phyloP scores from a whole-genome alignment of 108 stramenopile species.

The Hondaea fermentalgiana region DNA sequence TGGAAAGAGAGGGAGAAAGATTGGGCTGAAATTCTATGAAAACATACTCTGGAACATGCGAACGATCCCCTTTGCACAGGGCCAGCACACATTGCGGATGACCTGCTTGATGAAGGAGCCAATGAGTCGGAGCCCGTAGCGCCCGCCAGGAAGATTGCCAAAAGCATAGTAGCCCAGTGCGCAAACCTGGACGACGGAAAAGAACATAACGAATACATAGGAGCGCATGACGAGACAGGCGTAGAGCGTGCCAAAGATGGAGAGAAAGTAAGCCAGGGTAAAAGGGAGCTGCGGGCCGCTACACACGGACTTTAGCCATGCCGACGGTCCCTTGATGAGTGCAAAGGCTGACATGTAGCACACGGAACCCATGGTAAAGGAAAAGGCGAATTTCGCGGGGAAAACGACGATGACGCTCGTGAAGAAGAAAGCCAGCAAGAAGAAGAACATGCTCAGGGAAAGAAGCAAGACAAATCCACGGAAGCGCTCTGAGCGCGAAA shows the following conservation, averaged over 20 bases:
- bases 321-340: neutral
- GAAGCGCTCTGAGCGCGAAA: neutral
- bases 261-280: neutral
- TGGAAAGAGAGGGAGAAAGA: no score
- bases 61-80: neutral
- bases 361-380: neutral
- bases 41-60: neutral
- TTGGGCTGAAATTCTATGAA: neutral
- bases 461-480: neutral
- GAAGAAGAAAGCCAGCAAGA: neutral
- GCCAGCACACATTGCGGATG: neutral
- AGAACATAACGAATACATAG: neutral
- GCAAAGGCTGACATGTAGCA: slow-evolving; percentile 2
- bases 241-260: slow-evolving; percentile 11
- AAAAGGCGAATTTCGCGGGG: slow-evolving; percentile 1
- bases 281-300: neutral
- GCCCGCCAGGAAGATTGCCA: neutral
- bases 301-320: neutral
- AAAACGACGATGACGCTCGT: neutral
- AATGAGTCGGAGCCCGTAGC: neutral
- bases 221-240: neutral
- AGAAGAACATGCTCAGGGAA: neutral
- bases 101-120: neutral
- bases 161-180: slow-evolving; percentile 13
- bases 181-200: slow-evolving; percentile 7